These are phyloP conservation scores for Flueggea neowawraea DNA, from an alignment of 441 rosid genomes.

Conservation along the genomic window DNA sequence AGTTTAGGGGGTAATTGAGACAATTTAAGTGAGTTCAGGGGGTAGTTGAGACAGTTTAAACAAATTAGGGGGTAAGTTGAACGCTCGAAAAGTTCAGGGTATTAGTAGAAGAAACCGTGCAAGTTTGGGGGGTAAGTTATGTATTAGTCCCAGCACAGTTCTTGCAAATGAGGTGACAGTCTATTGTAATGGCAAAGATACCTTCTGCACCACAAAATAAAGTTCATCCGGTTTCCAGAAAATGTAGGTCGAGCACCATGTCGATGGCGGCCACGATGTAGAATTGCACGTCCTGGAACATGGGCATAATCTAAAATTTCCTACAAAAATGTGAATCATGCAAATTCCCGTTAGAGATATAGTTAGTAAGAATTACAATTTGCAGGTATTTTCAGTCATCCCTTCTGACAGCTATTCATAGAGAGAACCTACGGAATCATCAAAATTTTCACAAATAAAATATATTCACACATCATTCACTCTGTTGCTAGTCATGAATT, in stretches of 20 bases:
- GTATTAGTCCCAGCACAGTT: too few relatives aligned
- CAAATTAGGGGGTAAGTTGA: too few relatives aligned
- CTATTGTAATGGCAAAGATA: constrained; percentile 37
- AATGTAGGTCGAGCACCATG: constrained; percentile 96
- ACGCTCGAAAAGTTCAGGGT: too few relatives aligned
- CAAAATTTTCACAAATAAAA: too few relatives aligned
- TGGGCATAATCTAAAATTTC: constrained; percentile 69
- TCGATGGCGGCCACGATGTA: constrained; percentile 84
- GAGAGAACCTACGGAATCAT: too few relatives aligned
- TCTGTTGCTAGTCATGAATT: too few relatives aligned
- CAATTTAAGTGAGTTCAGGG: too few relatives aligned
- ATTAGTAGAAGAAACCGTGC: too few relatives aligned
- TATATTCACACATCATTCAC: too few relatives aligned
- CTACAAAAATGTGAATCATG: constrained; percentile 20
- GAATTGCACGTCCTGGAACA: constrained; percentile 71
- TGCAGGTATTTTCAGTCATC: not conserved
- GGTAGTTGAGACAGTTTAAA: too few relatives aligned
- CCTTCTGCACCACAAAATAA: constrained; percentile 95
- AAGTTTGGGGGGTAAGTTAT: too few relatives aligned
- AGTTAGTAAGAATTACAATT: not conserved
- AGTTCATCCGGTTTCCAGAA: constrained; percentile 67
- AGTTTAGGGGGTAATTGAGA: too few relatives aligned
- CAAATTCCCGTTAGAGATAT: not conserved
- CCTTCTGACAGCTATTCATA: not conserved
- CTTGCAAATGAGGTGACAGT: not conserved